These are phyloP conservation scores for Calonectria pauciramosa DNA, from an alignment of 2,329 filamentous ascomycete species.

Conservation along the genomic window DNA sequence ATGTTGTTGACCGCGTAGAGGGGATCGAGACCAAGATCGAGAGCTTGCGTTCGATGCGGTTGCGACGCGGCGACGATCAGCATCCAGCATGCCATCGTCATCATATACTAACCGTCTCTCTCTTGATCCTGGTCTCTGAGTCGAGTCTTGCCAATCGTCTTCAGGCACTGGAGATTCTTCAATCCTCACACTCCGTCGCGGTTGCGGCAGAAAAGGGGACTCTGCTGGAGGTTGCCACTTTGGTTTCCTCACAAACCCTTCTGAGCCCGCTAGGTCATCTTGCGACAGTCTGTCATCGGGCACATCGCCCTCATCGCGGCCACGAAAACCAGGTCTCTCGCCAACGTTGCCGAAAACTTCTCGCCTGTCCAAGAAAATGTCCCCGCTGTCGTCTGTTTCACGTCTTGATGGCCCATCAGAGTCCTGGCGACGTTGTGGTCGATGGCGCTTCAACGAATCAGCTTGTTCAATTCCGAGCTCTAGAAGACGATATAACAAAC, in stretches of 20 bases:
- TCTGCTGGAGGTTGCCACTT: background rate
- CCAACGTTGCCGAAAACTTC: background rate
- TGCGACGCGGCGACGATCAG: background rate
- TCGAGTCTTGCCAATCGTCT: background rate
- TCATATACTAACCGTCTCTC: background rate
- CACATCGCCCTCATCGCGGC: background rate
- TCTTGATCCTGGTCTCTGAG: background rate
- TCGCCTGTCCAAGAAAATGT: background rate
- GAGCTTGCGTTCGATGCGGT: background rate
- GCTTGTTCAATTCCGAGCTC: background rate
- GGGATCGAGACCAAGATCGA: background rate
- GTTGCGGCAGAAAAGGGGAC: background rate
- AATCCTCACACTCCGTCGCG: background rate
- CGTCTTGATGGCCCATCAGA: constrained; percentile 18
- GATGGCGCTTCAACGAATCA: constrained; percentile 26
- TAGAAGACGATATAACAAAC: background rate
- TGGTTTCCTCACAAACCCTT: background rate
- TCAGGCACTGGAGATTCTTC: background rate
- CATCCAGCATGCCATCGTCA: background rate
- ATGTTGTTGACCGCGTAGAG: background rate
- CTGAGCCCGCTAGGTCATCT: background rate
- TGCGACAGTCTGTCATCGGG: background rate
- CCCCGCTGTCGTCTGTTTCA: constrained; percentile 27
- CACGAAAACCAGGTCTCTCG: background rate
- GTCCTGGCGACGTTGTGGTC: constrained; percentile 20